Evolutionary conservation across 306 rosid genomes (phyloP).

Genomic region (Boehmeria nivea): DNA sequence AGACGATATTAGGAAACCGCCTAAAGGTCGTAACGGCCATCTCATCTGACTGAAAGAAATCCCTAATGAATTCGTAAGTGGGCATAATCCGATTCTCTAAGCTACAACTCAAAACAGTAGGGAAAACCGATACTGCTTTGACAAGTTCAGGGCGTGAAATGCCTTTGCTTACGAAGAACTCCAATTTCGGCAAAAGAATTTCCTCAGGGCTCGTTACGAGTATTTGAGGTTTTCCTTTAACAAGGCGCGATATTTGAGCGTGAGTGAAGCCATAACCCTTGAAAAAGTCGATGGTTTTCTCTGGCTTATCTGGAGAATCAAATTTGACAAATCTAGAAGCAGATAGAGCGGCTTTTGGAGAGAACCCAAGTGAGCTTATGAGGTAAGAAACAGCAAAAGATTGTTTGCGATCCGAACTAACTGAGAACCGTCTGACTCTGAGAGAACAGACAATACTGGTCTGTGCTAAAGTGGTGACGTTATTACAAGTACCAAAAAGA

Average conservation of each 20-base stretch:
- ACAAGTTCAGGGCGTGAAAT: constrained; percentile 20
- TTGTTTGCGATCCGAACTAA: constrained; percentile 4
- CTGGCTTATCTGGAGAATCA: constrained; percentile 21
- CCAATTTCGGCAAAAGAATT: constrained; percentile 24
- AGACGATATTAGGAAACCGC: not conserved
- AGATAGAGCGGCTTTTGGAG: constrained; percentile 28
- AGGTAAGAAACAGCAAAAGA: constrained; percentile 35
- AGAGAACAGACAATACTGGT: too few relatives aligned
- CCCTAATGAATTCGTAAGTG: constrained; percentile 10
- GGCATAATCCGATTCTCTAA: constrained; percentile 25
- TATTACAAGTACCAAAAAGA: too few relatives aligned
- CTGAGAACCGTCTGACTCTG: not conserved
- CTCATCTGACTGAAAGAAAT: constrained; percentile 19
- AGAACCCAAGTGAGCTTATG: constrained; percentile 23
- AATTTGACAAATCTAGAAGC: constrained; percentile 19
- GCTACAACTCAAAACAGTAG: constrained; percentile 5
- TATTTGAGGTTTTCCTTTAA: not conserved
- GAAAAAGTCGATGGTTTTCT: constrained; percentile 17
- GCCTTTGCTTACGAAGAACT: constrained; percentile 31
- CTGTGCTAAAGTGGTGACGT: too few relatives aligned
- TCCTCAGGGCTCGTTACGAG: constrained; percentile 6
- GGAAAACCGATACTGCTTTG: constrained; percentile 2
- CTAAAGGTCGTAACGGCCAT: constrained; percentile 2
- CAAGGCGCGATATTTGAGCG: constrained; percentile 1
- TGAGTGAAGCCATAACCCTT: constrained; percentile 18